Evolutionary conservation across 2,329 filamentous ascomycete genomes (phyloP).

Genomic region (Aquanectria penicillioides): DNA sequence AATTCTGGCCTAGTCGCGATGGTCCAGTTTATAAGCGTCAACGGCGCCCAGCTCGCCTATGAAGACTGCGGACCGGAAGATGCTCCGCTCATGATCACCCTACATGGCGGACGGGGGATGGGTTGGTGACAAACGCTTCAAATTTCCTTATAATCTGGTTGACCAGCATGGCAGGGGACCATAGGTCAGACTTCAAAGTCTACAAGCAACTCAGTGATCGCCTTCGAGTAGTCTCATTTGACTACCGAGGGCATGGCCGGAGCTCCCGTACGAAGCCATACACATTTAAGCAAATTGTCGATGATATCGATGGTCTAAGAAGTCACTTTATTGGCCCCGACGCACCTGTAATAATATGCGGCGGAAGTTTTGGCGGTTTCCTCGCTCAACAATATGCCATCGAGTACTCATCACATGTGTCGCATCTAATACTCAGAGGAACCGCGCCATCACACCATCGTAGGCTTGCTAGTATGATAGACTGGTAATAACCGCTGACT

Average conservation of each 20-base stretch:
- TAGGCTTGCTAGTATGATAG: not conserved
- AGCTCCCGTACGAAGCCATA: conserved; percentile 33
- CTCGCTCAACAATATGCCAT: conserved; percentile 32
- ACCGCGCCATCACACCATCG: conserved; percentile 32
- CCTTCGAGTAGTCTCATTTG: conserved; percentile 28
- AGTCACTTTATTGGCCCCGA: conserved; percentile 16
- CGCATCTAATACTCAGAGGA: conserved; percentile 28
- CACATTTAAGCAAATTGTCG: conserved; percentile 31
- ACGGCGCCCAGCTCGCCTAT: conserved; percentile 28
- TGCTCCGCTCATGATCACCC: conserved; percentile 30
- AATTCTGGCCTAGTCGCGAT: conserved; percentile 4
- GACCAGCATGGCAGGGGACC: conserved; percentile 15
- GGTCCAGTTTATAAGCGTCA: conserved; percentile 18
- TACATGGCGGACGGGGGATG: conserved; percentile 33
- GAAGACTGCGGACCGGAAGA: conserved; percentile 19
- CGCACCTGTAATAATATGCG: conserved; percentile 24
- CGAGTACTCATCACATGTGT: conserved; percentile 18
- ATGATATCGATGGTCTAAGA: conserved; percentile 28
- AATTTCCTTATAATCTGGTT: not conserved
- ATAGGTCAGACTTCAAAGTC: conserved; percentile 25
- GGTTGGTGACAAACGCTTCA: conserved; percentile 3
- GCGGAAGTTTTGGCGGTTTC: conserved; percentile 32
- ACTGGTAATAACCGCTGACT: not conserved
- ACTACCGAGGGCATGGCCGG: conserved; percentile 30
- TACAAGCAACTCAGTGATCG: conserved; percentile 23